Base-by-base conservation (phyloP, 2,329 filamentous ascomycete species). In the Neofusicoccum cordaticola region DNA sequence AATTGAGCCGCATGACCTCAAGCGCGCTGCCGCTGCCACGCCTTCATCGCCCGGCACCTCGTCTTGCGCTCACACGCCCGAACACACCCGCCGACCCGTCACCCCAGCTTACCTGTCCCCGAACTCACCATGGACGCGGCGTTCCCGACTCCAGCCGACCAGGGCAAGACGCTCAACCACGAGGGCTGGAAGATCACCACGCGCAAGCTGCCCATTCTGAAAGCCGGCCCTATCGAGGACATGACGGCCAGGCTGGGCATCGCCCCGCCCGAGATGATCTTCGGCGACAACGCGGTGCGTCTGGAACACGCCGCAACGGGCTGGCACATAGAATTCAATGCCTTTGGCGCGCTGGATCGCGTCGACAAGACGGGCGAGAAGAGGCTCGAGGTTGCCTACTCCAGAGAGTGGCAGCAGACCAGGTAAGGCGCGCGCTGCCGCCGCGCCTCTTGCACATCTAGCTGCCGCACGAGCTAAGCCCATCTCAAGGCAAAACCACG, bases 231-330 rank as follows among this genome's bases (percentile, higher is more conserved):
- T 58, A 98, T 99, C 74, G 93, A 97, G 74, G 86, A 86, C 42
- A 91, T 99, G 87, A 88, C 89, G 45, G 83, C 84, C 65, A 87
- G 86, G 67, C 84, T 99, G 62, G 88, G 89, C 35, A 97, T 99
- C 74, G 88, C 94, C 17, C 87, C 94, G 45, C 95, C 95, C 8
- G 95, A 99, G 81, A 99, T 99, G 95, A 99, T 99, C 69, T 99
- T 99, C 75, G 95, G 95, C 67, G 93, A 99, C 82, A 99, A 99
- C 77, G 82, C 90, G 65, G 88, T 96, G 45, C 81, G 86, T 6
- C 84, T 99, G 66, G 83, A 88, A 62, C 92, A 98, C 79, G 67
- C 80, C n/a, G 83, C 85, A 19, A 88, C 85, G n/a, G 86, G 88
- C 50, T 99, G 93, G 92, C 82, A 82, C 50, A 82, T 98, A 67